These are phyloP conservation scores for Fusarium brachygibbosum DNA, from an alignment of 2,329 filamentous ascomycete species.

Conservation along the genomic window DNA sequence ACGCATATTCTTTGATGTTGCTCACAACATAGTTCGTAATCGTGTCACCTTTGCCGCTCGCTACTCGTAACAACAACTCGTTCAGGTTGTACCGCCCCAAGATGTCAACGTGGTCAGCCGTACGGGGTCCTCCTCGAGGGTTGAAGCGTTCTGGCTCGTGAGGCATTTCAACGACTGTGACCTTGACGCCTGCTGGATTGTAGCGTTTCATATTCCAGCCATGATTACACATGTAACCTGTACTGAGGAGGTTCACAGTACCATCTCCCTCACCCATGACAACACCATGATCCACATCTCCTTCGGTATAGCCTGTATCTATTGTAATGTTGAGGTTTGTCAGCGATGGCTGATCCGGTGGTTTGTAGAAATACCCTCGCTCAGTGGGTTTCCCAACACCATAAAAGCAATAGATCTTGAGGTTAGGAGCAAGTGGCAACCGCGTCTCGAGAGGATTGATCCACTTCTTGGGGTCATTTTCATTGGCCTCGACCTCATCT, in stretches of 20 bases:
- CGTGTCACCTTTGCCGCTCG: constrained; percentile 83
- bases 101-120: constrained; percentile 96
- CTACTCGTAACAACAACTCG: constrained; percentile 88
- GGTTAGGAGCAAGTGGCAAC: constrained; percentile 84
- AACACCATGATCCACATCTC: constrained; percentile 85
- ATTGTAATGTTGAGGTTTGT: constrained; percentile 81
- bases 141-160: constrained; percentile 95
- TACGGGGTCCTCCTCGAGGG: constrained; percentile 78
- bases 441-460: constrained; percentile 93
- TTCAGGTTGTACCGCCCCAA: constrained; percentile 90
- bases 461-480: constrained; percentile 85
- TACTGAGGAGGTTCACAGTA: constrained; percentile 91
- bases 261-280: constrained; percentile 96
- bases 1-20: constrained; percentile 84
- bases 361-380: constrained; percentile 89
- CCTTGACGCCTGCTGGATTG: constrained; percentile 84
- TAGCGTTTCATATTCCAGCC: constrained; percentile 96
- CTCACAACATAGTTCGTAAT: constrained; percentile 85
- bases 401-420: constrained; percentile 99
- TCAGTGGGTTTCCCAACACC: constrained; percentile 95
- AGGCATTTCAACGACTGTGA: constrained; percentile 94
- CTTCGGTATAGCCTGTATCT: constrained; percentile 72
- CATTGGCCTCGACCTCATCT: constrained; percentile 84
- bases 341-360: constrained; percentile 72
- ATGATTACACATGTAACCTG: constrained; percentile 96